These are phyloP conservation scores for Cadophora sp. DNA, from an alignment of 2,329 filamentous ascomycete species.

Conservation along the genomic window DNA sequence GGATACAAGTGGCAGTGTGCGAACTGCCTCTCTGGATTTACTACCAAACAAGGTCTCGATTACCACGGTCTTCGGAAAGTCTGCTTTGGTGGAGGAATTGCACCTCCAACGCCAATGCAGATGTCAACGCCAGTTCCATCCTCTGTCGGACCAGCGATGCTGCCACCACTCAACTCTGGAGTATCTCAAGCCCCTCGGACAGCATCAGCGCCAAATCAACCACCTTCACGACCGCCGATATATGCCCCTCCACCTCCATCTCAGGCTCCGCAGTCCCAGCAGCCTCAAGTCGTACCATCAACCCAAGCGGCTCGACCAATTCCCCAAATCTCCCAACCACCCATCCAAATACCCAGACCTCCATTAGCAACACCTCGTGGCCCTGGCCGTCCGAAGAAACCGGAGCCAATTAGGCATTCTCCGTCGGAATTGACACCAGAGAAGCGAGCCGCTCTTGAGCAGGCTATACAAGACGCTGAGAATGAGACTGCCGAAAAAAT, in stretches of 20 bases:
- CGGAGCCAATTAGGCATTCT: constrained; percentile 28
- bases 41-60: constrained; percentile 34
- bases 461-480: constrained; percentile 34
- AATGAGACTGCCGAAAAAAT: constrained; percentile 25
- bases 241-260: constrained; percentile 21
- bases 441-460: constrained; percentile 30
- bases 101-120: constrained; percentile 12
- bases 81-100: constrained; percentile 16
- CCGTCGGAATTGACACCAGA: constrained; percentile 36
- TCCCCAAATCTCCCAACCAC: not conserved
- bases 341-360: not conserved
- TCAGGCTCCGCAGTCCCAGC: not conserved
- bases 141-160: not conserved
- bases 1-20: constrained; percentile 32
- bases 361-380: not conserved
- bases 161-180: not conserved
- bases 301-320: not conserved
- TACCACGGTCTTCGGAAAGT: constrained; percentile 31
- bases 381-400: constrained; percentile 5
- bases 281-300: not conserved
- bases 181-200: not conserved
- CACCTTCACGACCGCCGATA: constrained; percentile 25
- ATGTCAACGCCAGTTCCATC: not conserved
- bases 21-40: constrained; percentile 35
- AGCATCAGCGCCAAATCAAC: not conserved